Evolutionary conservation across 805 yeast genomes (phyloP), one percentile per base, ranked within the genome.

Genomic region (Candida peoriensis): DNA sequence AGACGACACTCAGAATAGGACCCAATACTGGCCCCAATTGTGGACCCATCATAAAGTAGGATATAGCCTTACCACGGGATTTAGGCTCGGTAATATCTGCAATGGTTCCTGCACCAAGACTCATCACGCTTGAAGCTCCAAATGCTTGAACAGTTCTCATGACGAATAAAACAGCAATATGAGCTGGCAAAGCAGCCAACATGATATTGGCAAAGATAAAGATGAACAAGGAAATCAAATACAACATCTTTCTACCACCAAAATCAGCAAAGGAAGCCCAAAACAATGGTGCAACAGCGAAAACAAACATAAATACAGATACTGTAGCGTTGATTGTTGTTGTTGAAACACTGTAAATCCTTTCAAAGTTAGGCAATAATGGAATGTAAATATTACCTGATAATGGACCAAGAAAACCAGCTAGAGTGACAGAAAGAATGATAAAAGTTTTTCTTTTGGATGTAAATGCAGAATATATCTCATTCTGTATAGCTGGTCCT

Each of bases 71-170:
- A 2, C 95, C 96, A 48, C 96, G 66, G 44, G 78, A 72, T 20
- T 72, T 67, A 14, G 81, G 78, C 8, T 74, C 66, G 41, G 70
- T 80, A 21, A 88, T 57, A 55, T 88, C 97, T 20, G 86, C 76
- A 14, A 88, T 78, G 0, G 95, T 84, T 2, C 95, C 96, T 0
- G 96, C 95, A 2, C 96, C 96, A 20, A 86, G 81, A 14, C 94
- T 76, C 54, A 88, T 94, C 0, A 88, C 96, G 3, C 90, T 81
- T 40, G 86, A 75, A 0, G 93, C 95, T 24, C 95, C 94, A 50
- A 88, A 66, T 2, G 88, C 90, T 48, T 82, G 87, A 2, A 89
- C 80, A 4, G 81, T 56, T 39, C 76, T 64, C 3, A 86, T 63
- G 4, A 87, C 70, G 23, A 81, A 72, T 1, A 85, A 66, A 0